A percentile compares a stretch with the other conserved stretches of the same genome.
Evolutionary conservation across 2,329 filamentous ascomycete species (phyloP).

Genomic region (Xylaria sp.): DNA sequence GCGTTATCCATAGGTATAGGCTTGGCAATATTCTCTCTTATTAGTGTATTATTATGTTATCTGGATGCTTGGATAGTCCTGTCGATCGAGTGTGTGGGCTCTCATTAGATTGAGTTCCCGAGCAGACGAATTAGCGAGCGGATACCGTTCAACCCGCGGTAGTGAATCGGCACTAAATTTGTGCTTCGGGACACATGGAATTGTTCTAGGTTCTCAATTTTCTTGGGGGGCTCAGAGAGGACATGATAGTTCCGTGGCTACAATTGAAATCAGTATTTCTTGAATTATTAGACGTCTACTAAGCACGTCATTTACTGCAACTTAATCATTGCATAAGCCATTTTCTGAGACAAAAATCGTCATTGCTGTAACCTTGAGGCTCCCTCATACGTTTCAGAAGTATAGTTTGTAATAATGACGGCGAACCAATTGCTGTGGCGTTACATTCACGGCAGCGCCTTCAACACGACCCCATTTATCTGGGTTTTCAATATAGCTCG

Average conservation of each 20-base stretch:
- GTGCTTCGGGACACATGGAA: background rate
- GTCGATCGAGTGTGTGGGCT: slow-evolving; percentile 1
- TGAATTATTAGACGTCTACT: background rate
- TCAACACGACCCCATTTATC: background rate
- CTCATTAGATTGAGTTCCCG: background rate
- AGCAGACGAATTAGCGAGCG: background rate
- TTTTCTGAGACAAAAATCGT: background rate
- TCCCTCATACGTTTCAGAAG: background rate
- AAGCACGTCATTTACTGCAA: background rate
- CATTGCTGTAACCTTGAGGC: background rate
- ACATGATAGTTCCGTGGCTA: background rate
- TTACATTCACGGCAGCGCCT: background rate
- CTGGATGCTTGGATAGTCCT: background rate
- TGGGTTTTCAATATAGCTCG: background rate
- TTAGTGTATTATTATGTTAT: background rate
- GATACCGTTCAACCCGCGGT: background rate
- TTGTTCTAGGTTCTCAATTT: background rate
- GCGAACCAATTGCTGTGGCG: background rate
- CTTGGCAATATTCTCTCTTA: background rate
- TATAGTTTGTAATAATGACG: background rate
- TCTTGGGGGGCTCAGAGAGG: background rate
- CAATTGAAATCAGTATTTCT: background rate
- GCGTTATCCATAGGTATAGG: background rate
- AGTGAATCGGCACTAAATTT: background rate
- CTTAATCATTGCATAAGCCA: background rate